These are phyloP conservation scores for Arachis stenosperma DNA, from an alignment of 306 rosid genomes.

Conservation along the genomic window DNA sequence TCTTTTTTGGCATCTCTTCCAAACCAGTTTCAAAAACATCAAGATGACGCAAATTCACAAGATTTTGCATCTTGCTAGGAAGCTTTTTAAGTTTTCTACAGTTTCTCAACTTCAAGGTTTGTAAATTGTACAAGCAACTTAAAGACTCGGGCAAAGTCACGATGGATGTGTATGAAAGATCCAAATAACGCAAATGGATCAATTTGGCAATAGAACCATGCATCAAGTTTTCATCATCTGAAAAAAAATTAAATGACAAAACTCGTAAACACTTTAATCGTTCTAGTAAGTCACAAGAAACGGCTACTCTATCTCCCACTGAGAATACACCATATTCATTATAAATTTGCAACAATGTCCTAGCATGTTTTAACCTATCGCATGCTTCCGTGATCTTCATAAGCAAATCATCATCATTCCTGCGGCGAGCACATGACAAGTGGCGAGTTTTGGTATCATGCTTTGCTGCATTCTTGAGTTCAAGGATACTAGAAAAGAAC, in stretches of 20 bases:
- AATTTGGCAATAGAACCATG: background rate
- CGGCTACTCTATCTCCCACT: background rate
- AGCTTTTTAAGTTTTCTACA: background rate
- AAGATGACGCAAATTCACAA: background rate
- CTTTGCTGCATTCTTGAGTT: background rate
- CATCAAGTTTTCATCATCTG: background rate
- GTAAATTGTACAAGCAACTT: background rate
- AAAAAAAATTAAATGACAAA: background rate
- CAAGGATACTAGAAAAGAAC: background rate
- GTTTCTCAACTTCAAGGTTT: background rate
- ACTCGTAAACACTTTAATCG: background rate
- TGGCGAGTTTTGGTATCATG: background rate
- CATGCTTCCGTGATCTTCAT: background rate
- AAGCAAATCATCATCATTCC: background rate
- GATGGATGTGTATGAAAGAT: background rate
- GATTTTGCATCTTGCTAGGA: background rate
- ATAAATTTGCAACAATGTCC: background rate
- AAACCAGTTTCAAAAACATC: background rate
- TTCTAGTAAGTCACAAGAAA: background rate
- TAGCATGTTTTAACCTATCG: background rate
- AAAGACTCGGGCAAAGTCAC: background rate
- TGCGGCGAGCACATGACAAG: background rate
- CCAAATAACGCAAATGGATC: background rate
- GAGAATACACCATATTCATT: accelerated
- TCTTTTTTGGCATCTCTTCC: background rate